Percentiles rank a stretch among this genome's conserved stretches.
These are phyloP conservation scores for Amanita exitialis DNA, from an alignment of 768 basidiomycete species.

Conservation along the genomic window DNA sequence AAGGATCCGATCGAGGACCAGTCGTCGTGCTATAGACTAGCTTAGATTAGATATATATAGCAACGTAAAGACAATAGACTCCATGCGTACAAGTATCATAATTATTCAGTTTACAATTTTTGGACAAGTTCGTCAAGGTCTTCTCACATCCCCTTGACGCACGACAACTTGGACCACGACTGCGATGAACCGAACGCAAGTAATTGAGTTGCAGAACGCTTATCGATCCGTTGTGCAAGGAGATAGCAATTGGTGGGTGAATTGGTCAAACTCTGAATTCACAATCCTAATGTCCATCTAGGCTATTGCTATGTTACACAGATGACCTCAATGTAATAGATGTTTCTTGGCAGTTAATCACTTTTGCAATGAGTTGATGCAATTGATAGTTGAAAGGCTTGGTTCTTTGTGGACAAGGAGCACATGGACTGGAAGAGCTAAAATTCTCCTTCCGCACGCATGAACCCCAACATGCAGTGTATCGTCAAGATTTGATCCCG, in stretches of 20 bases:
- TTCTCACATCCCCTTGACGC: not conserved
- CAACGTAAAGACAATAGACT: too few relatives aligned
- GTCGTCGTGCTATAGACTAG: too few relatives aligned
- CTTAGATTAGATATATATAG: too few relatives aligned
- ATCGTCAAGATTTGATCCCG: not conserved
- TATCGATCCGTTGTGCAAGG: slow-evolving; percentile 1
- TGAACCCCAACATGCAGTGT: slow-evolving; percentile 3
- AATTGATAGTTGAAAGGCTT: not conserved
- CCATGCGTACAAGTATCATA: too few relatives aligned
- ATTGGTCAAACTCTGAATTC: not conserved
- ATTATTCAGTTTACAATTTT: too few relatives aligned
- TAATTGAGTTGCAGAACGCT: not conserved
- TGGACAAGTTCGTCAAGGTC: not conserved
- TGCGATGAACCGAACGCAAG: not conserved
- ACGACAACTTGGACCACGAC: not conserved
- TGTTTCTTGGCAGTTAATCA: not conserved
- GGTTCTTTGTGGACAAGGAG: not conserved
- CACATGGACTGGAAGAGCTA: slow-evolving; percentile 2
- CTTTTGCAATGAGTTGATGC: not conserved
- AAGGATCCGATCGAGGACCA: too few relatives aligned
- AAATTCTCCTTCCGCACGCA: not conserved
- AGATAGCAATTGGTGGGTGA: slow-evolving; percentile 2
- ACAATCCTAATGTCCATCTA: not conserved
- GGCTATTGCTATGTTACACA: slow-evolving; percentile 1
- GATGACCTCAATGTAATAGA: not conserved